phyloP scores from a whole-genome alignment of 768 basidiomycete species.

The Boletus rex-veris region DNA sequence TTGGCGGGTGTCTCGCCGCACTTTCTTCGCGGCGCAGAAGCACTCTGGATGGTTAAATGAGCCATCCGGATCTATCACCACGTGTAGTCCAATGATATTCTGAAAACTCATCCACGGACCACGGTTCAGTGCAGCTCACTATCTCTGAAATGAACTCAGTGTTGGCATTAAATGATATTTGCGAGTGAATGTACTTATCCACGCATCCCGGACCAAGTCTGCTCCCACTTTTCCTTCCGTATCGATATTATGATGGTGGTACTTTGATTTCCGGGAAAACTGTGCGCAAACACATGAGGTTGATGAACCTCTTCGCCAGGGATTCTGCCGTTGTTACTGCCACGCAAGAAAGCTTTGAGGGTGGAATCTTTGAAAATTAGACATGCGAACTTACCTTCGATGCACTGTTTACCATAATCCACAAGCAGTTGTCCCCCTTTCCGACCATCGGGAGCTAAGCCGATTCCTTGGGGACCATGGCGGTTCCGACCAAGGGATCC shows the following conservation, averaged over 20 bases:
- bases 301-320: too few relatives aligned
- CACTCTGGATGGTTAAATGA: not conserved
- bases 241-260: too few relatives aligned
- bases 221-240: too few relatives aligned
- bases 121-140: not conserved
- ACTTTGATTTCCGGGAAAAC: too few relatives aligned
- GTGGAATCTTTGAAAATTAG: not conserved
- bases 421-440: too few relatives aligned
- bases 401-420: not conserved
- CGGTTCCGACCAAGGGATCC: not conserved
- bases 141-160: not conserved
- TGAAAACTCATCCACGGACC: not conserved
- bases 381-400: conserved; percentile 4
- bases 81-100: not conserved
- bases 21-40: not conserved
- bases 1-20: not conserved
- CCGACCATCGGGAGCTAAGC: not conserved
- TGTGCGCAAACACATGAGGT: too few relatives aligned
- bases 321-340: not conserved
- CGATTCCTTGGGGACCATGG: not conserved
- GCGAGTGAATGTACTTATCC: not conserved
- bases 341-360: not conserved
- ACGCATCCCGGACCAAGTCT: not conserved
- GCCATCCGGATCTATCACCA: not conserved
- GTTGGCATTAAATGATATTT: not conserved